phyloP scores from a whole-genome alignment of 2,329 filamentous ascomycete genomes.

The Xylariales sp. region DNA sequence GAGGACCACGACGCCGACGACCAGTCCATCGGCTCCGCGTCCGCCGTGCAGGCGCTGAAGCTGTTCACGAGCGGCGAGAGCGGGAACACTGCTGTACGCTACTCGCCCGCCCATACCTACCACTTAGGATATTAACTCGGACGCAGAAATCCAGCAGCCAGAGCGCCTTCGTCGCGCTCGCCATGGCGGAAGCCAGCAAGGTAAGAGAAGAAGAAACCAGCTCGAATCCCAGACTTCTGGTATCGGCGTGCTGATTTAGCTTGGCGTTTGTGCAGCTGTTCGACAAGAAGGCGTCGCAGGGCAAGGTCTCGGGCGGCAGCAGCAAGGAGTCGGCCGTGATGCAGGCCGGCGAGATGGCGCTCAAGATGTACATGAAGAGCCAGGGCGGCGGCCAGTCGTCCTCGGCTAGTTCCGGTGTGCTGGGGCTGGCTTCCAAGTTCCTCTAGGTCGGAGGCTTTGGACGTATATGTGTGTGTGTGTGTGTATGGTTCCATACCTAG shows the following conservation, averaged over 20 bases:
- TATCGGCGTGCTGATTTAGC: conserved; percentile 12
- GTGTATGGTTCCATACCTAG: background rate
- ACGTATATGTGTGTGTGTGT: no score
- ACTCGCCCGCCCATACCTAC: background rate
- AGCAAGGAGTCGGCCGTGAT: conserved; percentile 85
- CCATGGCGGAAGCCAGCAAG: conserved; percentile 89
- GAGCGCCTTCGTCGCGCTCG: conserved; percentile 84
- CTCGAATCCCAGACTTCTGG: background rate
- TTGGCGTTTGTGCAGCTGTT: conserved; percentile 60
- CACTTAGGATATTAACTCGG: conserved; percentile 16
- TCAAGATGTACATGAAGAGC: conserved; percentile 92
- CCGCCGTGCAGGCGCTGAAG: conserved; percentile 84
- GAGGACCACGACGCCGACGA: conserved; percentile 61
- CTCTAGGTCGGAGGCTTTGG: conserved; percentile 33
- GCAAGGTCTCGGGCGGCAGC: conserved; percentile 66
- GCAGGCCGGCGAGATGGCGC: conserved; percentile 83
- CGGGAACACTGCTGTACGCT: conserved; percentile 53
- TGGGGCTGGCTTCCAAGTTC: conserved; percentile 51
- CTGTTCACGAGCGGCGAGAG: conserved; percentile 73
- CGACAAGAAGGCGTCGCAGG: conserved; percentile 66
- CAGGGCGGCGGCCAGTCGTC: conserved; percentile 62
- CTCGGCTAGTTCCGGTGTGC: conserved; percentile 41
- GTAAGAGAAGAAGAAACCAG: conserved; percentile 54
- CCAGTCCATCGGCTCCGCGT: conserved; percentile 73
- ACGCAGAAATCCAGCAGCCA: conserved; percentile 65